Percentiles rank a stretch among this genome's conserved stretches.
Conservation (phyloP, 306 rosid genomes). For the Amphicarpaea edgeworthii region DNA sequence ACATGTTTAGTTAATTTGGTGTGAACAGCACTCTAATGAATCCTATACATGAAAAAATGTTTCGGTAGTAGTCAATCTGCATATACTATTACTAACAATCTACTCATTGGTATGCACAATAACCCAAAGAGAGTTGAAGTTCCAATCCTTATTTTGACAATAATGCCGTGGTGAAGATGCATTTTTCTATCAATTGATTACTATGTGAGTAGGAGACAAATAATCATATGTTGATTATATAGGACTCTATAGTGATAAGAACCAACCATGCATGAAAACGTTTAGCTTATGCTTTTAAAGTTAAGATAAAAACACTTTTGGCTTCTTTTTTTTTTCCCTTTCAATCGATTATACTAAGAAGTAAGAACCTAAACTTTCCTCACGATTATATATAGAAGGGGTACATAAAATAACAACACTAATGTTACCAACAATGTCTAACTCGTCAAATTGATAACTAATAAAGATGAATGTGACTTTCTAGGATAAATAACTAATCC, state of each 20-base stretch:
- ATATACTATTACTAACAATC: background rate
- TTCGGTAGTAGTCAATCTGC: background rate
- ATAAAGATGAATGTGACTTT: background rate
- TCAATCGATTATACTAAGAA: background rate
- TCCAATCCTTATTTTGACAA: background rate
- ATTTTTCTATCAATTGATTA: background rate
- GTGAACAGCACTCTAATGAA: conserved; percentile 2
- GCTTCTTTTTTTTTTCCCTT: background rate
- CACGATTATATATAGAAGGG: too few relatives aligned
- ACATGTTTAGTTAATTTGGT: background rate
- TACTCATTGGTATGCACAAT: background rate
- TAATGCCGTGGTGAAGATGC: background rate
- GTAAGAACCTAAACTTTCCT: background rate
- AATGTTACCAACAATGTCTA: background rate
- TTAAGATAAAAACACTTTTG: background rate
- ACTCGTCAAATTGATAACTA: background rate
- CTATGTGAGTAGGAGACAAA: background rate
- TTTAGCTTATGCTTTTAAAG: background rate
- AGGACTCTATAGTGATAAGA: background rate
- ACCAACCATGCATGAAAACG: background rate
- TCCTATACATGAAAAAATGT: background rate
- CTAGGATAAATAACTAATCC: background rate
- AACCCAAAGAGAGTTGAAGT: background rate
- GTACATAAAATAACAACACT: too few relatives aligned
- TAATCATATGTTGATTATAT: background rate